phyloP scores from a whole-genome alignment of 2,329 filamentous ascomycete species.

The Curvularia lunata region DNA sequence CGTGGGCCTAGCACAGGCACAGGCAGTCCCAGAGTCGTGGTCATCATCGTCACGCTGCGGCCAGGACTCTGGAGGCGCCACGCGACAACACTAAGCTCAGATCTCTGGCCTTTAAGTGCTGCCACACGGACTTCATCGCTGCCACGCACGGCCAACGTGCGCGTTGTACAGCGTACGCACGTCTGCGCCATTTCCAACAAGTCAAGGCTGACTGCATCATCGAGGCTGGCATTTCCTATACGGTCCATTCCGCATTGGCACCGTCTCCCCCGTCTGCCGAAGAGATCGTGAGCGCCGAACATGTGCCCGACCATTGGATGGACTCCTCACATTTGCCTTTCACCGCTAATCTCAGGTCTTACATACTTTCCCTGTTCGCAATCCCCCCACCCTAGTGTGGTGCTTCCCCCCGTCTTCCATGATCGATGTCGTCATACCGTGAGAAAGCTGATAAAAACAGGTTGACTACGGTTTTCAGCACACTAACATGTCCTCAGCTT shows the following conservation, averaged over 20 bases:
- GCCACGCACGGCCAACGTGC: constrained; percentile 18
- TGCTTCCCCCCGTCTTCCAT: background rate
- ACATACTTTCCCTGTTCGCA: background rate
- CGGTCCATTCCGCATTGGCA: constrained; percentile 15
- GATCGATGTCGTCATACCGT: constrained; percentile 7
- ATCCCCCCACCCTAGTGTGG: constrained; percentile 13
- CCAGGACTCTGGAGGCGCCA: constrained; percentile 19
- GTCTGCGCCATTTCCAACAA: constrained; percentile 6
- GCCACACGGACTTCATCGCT: constrained; percentile 19
- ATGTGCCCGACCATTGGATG: constrained; percentile 22
- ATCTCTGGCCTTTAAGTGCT: constrained; percentile 18
- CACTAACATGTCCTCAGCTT: background rate
- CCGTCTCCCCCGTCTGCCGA: constrained; percentile 15
- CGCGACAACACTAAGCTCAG: constrained; percentile 14
- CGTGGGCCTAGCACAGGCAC: constrained; percentile 11
- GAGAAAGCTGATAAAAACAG: constrained; percentile 1
- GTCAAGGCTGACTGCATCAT: constrained; percentile 16
- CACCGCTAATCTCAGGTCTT: constrained; percentile 12
- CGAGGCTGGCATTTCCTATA: constrained; percentile 17
- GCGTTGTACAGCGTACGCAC: constrained; percentile 16
- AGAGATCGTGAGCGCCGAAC: constrained; percentile 17
- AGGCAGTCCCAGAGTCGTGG: constrained; percentile 20
- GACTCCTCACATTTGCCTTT: constrained; percentile 11
- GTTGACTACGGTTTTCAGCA: background rate
- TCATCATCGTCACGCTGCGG: constrained; percentile 14